These are phyloP conservation scores for Naganishia friedmannii DNA, from an alignment of 768 basidiomycete genomes.

Conservation along the genomic window DNA sequence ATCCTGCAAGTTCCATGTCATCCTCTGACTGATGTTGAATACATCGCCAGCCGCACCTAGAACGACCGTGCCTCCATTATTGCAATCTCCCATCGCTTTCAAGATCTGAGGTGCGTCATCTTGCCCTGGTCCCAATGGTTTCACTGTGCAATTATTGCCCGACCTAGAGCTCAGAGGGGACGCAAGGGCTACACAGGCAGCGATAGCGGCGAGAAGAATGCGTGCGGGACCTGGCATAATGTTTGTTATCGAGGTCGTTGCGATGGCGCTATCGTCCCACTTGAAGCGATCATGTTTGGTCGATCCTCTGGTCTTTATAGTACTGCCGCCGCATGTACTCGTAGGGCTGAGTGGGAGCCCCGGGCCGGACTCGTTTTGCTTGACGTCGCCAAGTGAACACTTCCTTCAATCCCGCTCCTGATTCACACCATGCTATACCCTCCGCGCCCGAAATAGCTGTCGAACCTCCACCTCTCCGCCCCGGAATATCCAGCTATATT, in stretches of 20 bases:
- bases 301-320: too few relatives aligned
- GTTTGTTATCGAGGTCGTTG: neutral
- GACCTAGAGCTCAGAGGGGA: neutral
- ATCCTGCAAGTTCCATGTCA: conserved; percentile 9
- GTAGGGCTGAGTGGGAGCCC: neutral
- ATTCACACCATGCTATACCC: neutral
- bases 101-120: conserved; percentile 15
- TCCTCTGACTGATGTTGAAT: conserved; percentile 18
- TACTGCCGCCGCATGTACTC: too few relatives aligned
- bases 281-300: too few relatives aligned
- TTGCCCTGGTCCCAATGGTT: conserved; percentile 1
- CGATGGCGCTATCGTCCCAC: neutral
- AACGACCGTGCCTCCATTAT: conserved; percentile 3
- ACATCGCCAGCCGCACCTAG: conserved; percentile 5
- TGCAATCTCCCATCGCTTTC: conserved; percentile 9
- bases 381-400: too few relatives aligned
- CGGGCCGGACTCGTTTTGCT: neutral
- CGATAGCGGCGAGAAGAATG: neutral
- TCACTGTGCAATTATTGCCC: neutral
- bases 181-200: neutral
- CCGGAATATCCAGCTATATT: neutral
- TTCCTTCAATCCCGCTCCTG: neutral
- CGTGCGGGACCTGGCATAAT: neutral
- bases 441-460: neutral
- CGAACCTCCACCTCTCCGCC: neutral